Percentiles rank a stretch among this genome's conserved stretches.
phyloP scores from a whole-genome alignment of 768 basidiomycete species.

The Lactarius quietus region DNA sequence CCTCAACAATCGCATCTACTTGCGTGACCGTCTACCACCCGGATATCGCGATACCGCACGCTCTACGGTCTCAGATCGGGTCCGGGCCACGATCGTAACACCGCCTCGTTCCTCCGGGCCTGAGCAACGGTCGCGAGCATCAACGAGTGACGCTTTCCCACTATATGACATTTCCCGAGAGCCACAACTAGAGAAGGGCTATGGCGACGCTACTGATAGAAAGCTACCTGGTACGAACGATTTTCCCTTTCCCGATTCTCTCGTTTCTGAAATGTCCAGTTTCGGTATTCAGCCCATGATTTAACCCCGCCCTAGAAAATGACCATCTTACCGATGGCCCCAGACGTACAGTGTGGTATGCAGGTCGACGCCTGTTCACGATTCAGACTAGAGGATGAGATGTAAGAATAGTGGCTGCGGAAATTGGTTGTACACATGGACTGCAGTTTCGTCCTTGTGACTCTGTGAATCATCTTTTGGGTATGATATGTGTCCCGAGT shows the following conservation, averaged over 20 bases:
- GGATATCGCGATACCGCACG: not conserved
- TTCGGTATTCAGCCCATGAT: not conserved
- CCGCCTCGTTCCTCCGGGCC: not conserved
- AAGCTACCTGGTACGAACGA: not conserved
- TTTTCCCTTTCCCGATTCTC: not conserved
- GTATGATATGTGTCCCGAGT: no score
- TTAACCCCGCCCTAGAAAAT: not conserved
- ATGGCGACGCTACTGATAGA: not conserved
- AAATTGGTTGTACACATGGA: no score
- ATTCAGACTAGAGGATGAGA: not conserved
- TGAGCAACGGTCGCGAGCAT: not conserved
- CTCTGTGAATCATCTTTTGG: no score
- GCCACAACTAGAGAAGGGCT: not conserved
- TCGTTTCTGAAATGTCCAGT: not conserved
- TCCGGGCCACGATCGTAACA: not conserved
- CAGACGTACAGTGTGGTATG: not conserved
- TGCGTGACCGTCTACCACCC: not conserved
- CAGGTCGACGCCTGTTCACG: not conserved
- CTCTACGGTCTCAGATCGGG: not conserved
- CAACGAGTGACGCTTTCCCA: not conserved
- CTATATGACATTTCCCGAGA: not conserved
- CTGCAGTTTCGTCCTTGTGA: no score
- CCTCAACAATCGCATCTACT: not conserved
- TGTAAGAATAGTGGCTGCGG: not conserved
- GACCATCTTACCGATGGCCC: not conserved